Evolutionary conservation across 106 monocot genomes (phyloP).

Genomic region (Platanthera guangdongensis): DNA sequence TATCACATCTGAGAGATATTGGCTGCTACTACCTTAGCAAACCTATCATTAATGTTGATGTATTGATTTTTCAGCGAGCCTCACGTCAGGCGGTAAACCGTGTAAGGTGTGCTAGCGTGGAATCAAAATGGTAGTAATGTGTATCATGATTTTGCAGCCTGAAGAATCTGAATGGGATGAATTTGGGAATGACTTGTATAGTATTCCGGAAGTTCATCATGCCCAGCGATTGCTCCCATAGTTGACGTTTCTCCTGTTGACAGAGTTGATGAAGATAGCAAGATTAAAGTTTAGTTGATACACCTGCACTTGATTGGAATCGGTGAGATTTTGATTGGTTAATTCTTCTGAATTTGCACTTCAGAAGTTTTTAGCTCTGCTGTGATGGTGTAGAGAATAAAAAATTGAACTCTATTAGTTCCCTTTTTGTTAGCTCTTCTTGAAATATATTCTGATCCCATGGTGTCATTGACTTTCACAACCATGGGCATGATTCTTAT

Average conservation of each 20-base stretch:
- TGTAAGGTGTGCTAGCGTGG: background rate
- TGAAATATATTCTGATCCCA: slow-evolving; percentile 2
- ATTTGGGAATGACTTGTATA: slow-evolving; percentile 92
- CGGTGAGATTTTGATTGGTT: slow-evolving; percentile 28
- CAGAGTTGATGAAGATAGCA: slow-evolving; percentile 84
- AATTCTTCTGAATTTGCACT: background rate
- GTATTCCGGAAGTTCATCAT: slow-evolving; percentile 53
- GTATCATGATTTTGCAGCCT: slow-evolving; percentile 36
- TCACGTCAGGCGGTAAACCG: background rate
- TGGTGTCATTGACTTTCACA: slow-evolving; percentile 17
- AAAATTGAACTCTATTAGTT: background rate
- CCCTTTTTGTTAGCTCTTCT: background rate
- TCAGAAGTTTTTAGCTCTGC: background rate
- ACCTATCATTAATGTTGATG: too few species aligned
- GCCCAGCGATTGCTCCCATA: slow-evolving; percentile 33
- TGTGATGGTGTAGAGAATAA: background rate
- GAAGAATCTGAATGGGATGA: slow-evolving; percentile 99
- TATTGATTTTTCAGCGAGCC: too few species aligned
- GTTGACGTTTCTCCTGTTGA: slow-evolving; percentile 37
- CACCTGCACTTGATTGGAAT: slow-evolving; percentile 84
- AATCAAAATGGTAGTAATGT: background rate
- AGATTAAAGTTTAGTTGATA: slow-evolving; percentile 81
- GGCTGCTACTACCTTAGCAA: too few species aligned
- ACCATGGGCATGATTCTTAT: slow-evolving; percentile 59
- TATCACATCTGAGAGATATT: too few species aligned